These are phyloP conservation scores for Sporobolomyces pararoseus DNA, from an alignment of 768 basidiomycete genomes.

Conservation along the genomic window DNA sequence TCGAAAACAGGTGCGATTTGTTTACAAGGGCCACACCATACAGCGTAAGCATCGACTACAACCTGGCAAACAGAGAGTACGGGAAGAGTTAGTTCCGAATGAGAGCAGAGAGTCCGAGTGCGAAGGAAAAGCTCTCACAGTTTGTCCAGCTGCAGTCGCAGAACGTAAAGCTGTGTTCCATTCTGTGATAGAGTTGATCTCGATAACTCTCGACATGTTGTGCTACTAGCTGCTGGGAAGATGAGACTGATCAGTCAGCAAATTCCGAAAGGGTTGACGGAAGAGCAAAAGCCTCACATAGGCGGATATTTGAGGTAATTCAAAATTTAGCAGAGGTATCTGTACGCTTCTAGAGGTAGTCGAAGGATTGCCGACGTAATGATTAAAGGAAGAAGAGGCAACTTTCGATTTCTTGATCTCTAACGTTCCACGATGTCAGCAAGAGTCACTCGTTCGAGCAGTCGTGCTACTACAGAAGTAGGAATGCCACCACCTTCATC, in stretches of 20 bases:
- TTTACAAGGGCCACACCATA: constrained; percentile 33
- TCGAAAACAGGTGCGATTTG: constrained; percentile 34
- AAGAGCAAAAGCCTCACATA: no score
- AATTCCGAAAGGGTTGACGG: not conserved
- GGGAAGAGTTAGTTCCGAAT: not conserved
- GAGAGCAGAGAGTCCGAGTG: not conserved
- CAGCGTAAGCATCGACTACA: constrained; percentile 5
- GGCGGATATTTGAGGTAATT: not conserved
- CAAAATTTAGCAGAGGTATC: not conserved
- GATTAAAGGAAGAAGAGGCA: not conserved
- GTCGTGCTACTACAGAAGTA: not conserved
- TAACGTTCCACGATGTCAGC: constrained; percentile 10
- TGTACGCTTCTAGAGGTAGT: no score
- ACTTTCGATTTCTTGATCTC: not conserved
- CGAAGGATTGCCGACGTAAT: no score
- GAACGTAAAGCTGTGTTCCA: constrained; percentile 33
- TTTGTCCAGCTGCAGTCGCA: constrained; percentile 24
- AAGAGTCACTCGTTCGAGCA: constrained; percentile 4
- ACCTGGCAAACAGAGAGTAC: not conserved
- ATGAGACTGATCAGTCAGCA: not conserved
- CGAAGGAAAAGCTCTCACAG: constrained; percentile 16
- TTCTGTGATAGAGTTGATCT: constrained; percentile 17
- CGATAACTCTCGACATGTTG: constrained; percentile 24
- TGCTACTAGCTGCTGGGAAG: not conserved
- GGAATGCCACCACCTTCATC: constrained; percentile 9